These are phyloP conservation scores for Sporisorium reilianum DNA, from an alignment of 1,284 basidiomycete genomes.

Conservation along the genomic window DNA sequence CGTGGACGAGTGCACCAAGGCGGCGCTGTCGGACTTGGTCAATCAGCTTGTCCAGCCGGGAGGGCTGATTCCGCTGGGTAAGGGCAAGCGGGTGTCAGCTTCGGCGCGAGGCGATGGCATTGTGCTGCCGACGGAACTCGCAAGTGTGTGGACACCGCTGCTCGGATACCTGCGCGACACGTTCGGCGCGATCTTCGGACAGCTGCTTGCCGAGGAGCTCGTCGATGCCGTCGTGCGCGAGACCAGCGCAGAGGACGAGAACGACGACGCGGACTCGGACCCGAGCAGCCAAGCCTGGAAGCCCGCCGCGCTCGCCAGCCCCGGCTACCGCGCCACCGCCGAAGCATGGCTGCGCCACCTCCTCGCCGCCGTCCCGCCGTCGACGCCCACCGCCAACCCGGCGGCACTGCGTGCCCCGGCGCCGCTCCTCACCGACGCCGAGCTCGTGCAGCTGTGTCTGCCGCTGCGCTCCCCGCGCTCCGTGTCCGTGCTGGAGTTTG, in stretches of 20 bases:
- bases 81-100: conserved; percentile 24
- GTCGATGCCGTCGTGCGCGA: conserved; percentile 18
- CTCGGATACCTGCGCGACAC: conserved; percentile 35
- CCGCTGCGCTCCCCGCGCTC: conserved; percentile 2
- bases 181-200: conserved; percentile 29
- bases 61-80: conserved; percentile 43
- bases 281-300: conserved; percentile 29
- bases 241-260: background rate
- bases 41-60: conserved; percentile 36
- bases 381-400: background rate
- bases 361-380: conserved; percentile 15
- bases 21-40: conserved; percentile 29
- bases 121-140: conserved; percentile 25
- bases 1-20: conserved; percentile 40
- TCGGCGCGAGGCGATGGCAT: conserved; percentile 4
- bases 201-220: conserved; percentile 33
- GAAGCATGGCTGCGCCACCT: conserved; percentile 43
- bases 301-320: background rate
- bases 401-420: conserved; percentile 3
- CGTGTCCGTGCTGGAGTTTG: conserved; percentile 15
- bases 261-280: conserved; percentile 10
- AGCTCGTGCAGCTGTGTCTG: conserved; percentile 34
- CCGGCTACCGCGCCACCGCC: conserved; percentile 33
- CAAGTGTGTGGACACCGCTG: conserved; percentile 31
- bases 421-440: conserved; percentile 15